A percentile compares a stretch with the other conserved stretches of the same genome.
Evolutionary conservation across 768 basidiomycete genomes (phyloP).

Genomic region (Cystofilobasidium macerans): DNA sequence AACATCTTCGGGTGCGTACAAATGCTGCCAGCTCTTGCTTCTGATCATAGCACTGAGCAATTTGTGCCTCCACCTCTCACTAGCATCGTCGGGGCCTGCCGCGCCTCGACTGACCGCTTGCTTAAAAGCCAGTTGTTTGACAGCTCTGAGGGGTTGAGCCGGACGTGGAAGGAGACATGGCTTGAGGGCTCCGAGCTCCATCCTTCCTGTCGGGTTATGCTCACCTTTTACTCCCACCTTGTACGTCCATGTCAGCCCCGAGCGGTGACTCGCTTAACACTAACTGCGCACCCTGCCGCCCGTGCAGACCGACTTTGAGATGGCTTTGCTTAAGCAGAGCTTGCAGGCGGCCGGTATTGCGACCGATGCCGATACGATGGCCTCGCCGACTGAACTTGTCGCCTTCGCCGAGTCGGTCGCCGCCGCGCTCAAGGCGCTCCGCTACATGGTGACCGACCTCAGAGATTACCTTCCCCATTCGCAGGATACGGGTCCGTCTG

Average conservation of each 20-base stretch:
- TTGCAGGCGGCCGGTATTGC: background rate
- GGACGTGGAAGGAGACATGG: background rate
- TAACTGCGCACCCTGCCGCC: background rate
- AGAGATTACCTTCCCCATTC: constrained; percentile 10
- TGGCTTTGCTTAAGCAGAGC: background rate
- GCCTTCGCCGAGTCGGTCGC: constrained; percentile 1
- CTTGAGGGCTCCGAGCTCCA: background rate
- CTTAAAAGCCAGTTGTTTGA: constrained; percentile 6
- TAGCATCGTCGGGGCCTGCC: constrained; percentile 2
- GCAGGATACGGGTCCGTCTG: constrained; percentile 7
- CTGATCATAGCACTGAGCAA: background rate
- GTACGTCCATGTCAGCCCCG: background rate
- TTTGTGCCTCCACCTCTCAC: constrained; percentile 7
- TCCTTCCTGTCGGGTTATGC: background rate
- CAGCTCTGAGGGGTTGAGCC: background rate
- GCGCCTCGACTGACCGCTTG: constrained; percentile 16
- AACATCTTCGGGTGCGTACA: constrained; percentile 3
- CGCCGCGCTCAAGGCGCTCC: constrained; percentile 19
- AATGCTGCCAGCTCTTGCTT: background rate
- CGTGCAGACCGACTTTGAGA: background rate
- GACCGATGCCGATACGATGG: background rate
- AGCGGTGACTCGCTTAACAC: background rate
- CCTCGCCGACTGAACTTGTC: background rate
- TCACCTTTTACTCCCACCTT: constrained; percentile 5
- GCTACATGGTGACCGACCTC: constrained; percentile 27